phyloP scores from a whole-genome alignment of 1,139 yeast species.

The Kluyveromyces marxianus region DNA sequence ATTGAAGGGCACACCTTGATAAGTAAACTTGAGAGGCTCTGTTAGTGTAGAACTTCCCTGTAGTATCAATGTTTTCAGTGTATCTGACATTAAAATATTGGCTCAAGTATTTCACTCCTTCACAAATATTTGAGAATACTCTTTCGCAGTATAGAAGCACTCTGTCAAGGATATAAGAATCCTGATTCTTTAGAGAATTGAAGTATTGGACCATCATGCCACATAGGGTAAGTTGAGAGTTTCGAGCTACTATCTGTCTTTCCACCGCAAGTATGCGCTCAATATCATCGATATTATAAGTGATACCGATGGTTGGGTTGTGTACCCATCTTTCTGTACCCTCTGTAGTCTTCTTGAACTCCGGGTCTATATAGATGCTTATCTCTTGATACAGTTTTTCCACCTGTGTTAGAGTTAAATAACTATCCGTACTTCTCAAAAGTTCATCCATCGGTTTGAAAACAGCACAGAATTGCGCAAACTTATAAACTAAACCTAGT shows the following conservation, averaged over 20 bases:
- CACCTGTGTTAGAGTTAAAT: neutral
- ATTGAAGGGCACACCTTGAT: slow-evolving; percentile 1
- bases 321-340: neutral
- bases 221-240: neutral
- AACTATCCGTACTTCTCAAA: neutral
- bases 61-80: neutral
- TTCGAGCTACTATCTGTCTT: neutral
- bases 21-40: slow-evolving; percentile 1
- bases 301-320: neutral
- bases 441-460: slow-evolving; percentile 1
- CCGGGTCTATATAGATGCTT: neutral
- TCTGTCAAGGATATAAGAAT: neutral
- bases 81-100: neutral
- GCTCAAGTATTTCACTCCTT: neutral
- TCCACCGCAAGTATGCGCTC: neutral
- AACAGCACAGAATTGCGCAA: neutral
- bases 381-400: neutral
- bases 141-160: neutral
- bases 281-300: neutral
- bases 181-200: neutral
- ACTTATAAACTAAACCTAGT: neutral
- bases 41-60: slow-evolving; percentile 1
- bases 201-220: neutral
- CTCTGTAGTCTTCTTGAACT: neutral
- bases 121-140: neutral